Conservation (phyloP, 2,329 filamentous ascomycete genomes). For the Fusarium xyrophilum region DNA sequence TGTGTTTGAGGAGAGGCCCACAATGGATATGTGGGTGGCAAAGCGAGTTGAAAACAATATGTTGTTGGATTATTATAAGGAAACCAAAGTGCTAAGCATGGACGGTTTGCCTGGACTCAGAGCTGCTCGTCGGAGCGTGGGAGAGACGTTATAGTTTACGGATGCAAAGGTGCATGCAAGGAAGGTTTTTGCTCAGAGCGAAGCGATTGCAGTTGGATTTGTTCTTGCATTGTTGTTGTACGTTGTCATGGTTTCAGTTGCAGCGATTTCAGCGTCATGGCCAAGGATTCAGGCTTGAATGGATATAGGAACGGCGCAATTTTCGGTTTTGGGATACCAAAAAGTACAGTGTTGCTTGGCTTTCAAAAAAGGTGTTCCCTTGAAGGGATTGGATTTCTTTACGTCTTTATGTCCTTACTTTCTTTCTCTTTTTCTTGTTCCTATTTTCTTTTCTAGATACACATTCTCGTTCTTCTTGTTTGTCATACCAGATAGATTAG, state of each 20-base stretch:
- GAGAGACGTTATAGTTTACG: slow-evolving; percentile 55
- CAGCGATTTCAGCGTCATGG: slow-evolving; percentile 32
- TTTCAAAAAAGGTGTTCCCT: slow-evolving; percentile 22
- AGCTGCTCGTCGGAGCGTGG: slow-evolving; percentile 57
- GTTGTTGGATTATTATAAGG: slow-evolving; percentile 61
- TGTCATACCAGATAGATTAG: slow-evolving; percentile 37
- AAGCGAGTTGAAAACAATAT: slow-evolving; percentile 58
- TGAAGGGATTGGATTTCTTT: slow-evolving; percentile 13
- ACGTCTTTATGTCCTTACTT: background rate
- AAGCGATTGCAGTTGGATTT: slow-evolving; percentile 46
- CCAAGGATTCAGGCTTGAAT: slow-evolving; percentile 25
- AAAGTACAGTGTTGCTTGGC: slow-evolving; percentile 36
- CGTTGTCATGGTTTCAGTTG: slow-evolving; percentile 37
- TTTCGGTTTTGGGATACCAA: slow-evolving; percentile 36
- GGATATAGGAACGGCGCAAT: slow-evolving; percentile 36
- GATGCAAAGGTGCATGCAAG: slow-evolving; percentile 45
- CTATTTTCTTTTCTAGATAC: slow-evolving; percentile 13
- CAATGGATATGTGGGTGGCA: slow-evolving; percentile 59
- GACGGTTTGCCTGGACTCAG: slow-evolving; percentile 66
- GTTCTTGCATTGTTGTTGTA: slow-evolving; percentile 43
- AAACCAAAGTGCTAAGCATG: slow-evolving; percentile 62
- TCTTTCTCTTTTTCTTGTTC: background rate
- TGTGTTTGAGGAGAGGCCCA: slow-evolving; percentile 62
- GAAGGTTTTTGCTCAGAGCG: slow-evolving; percentile 43
- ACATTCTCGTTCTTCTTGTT: slow-evolving; percentile 19